Percentiles rank a stretch among this genome's conserved stretches.
phyloP scores from a whole-genome alignment of 176 grass and related monocot genomes.

The Zizania latifolia region DNA sequence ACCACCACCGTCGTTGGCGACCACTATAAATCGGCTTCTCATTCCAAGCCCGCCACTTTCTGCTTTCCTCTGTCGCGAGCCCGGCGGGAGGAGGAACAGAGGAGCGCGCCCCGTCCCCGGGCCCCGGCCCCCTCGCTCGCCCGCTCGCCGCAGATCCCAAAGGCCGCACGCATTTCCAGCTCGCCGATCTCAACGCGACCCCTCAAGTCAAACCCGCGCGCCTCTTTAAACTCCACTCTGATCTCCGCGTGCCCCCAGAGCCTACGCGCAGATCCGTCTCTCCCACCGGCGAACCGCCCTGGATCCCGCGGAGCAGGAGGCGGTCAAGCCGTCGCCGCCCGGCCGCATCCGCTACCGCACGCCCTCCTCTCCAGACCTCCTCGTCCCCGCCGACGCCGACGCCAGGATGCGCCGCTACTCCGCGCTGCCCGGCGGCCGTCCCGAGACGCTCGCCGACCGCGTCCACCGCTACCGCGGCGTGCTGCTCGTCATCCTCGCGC shows the following conservation, averaged over 20 bases:
- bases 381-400: too few relatives aligned
- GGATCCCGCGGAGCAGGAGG: conserved; percentile 60
- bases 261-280: conserved; percentile 20
- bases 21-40: too few relatives aligned
- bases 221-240: background rate
- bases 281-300: conserved; percentile 34
- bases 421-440: too few relatives aligned
- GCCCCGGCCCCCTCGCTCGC: background rate
- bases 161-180: background rate
- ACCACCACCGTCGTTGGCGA: background rate
- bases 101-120: background rate
- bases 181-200: conserved; percentile 9
- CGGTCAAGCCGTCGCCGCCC: conserved; percentile 43
- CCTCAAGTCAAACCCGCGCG: conserved; percentile 29
- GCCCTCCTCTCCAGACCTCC: background rate
- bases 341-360: conserved; percentile 74
- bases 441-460: too few relatives aligned
- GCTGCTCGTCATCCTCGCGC: too few relatives aligned
- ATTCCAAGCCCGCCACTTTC: too few relatives aligned
- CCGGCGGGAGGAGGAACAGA: background rate
- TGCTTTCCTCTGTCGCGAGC: background rate
- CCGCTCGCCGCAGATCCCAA: conserved; percentile 10
- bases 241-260: background rate
- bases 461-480: too few relatives aligned
- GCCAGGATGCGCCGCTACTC: background rate